Conservation (phyloP, 2,329 filamentous ascomycete genomes). For the Beauveria brongniartii region DNA sequence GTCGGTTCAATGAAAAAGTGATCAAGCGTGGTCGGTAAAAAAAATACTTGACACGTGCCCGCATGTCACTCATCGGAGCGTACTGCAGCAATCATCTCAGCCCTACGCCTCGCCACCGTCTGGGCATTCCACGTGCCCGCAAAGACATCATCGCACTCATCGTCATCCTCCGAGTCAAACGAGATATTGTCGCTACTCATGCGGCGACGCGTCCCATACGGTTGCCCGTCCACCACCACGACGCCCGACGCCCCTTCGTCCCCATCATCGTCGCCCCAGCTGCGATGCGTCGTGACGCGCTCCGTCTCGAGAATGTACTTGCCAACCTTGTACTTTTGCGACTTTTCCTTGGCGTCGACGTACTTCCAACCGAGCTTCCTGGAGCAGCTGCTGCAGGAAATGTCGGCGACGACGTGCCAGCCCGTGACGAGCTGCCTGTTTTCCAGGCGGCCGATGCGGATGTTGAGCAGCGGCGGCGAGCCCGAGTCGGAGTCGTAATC, state of each 20-base stretch:
- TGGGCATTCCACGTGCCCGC: constrained; percentile 52
- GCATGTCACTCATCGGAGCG: neutral
- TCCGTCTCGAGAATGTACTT: constrained; percentile 60
- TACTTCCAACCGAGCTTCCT: constrained; percentile 61
- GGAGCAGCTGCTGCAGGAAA: constrained; percentile 47
- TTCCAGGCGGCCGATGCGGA: constrained; percentile 46
- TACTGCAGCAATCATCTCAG: constrained; percentile 22
- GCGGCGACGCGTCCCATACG: constrained; percentile 8
- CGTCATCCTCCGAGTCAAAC: constrained; percentile 57
- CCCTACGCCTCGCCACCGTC: constrained; percentile 38
- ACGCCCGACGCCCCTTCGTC: neutral
- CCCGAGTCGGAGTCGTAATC: constrained; percentile 10
- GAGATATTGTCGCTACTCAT: constrained; percentile 28
- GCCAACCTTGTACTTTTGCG: constrained; percentile 59
- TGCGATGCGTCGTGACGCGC: constrained; percentile 42
- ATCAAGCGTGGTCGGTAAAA: neutral
- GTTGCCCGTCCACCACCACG: constrained; percentile 9
- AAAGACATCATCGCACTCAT: constrained; percentile 61
- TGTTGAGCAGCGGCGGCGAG: constrained; percentile 36
- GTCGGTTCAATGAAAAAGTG: no score
- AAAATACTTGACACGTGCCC: neutral
- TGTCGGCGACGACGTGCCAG: constrained; percentile 56
- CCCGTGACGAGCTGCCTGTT: constrained; percentile 54
- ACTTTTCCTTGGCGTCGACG: constrained; percentile 49
- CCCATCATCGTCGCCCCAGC: constrained; percentile 33